Percentiles rank a stretch among this genome's conserved stretches.
Evolutionary conservation across 2,329 filamentous ascomycete genomes (phyloP).

Genomic region (Nectriaceae sp.): DNA sequence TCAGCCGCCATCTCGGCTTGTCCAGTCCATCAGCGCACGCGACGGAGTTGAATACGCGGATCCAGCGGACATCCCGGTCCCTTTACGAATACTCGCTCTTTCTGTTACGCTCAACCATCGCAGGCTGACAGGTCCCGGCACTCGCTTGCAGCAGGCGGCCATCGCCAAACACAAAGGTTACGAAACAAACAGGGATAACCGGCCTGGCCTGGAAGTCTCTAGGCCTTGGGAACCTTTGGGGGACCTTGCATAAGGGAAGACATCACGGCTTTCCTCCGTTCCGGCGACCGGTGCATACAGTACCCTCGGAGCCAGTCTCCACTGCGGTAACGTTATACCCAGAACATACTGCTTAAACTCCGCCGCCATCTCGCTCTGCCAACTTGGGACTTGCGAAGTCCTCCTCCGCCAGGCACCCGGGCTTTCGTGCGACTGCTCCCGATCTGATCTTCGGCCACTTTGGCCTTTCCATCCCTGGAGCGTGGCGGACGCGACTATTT

Average conservation of each 20-base stretch:
- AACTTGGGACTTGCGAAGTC: not conserved
- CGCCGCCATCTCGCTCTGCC: not conserved
- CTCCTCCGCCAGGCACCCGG: not conserved
- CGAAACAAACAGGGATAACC: too few relatives aligned
- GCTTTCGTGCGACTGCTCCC: conserved; percentile 5
- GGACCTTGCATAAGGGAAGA: not conserved
- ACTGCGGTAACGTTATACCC: not conserved
- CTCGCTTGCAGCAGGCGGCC: too few relatives aligned
- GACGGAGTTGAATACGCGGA: not conserved
- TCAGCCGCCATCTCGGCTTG: not conserved
- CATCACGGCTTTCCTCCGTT: not conserved
- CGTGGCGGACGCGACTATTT: not conserved
- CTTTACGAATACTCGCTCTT: too few relatives aligned
- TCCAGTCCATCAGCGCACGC: not conserved
- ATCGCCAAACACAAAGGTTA: too few relatives aligned
- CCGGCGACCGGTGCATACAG: not conserved
- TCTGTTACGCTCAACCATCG: too few relatives aligned
- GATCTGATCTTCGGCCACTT: conserved; percentile 1
- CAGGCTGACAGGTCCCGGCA: too few relatives aligned
- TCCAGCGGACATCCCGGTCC: not conserved
- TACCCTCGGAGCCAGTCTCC: not conserved
- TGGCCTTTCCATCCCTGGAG: not conserved
- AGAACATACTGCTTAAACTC: not conserved
- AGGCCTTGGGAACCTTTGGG: too few relatives aligned
- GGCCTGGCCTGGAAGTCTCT: too few relatives aligned